phyloP scores from a whole-genome alignment of 345 rosid species.

The Rhizophora apiculata region DNA sequence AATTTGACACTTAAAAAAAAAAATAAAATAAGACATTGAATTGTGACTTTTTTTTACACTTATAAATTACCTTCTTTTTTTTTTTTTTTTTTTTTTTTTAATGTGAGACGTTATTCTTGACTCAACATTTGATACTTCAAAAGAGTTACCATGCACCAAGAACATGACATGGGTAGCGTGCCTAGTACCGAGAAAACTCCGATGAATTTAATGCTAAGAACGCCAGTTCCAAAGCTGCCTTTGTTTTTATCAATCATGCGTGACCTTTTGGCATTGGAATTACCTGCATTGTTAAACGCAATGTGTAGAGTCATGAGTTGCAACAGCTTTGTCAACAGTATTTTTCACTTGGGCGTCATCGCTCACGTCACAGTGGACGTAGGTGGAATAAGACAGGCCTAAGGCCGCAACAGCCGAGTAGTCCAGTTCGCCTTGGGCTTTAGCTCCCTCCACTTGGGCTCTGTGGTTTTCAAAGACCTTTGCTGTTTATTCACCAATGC shows the following conservation, averaged over 20 bases:
- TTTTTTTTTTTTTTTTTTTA: constrained; percentile 19
- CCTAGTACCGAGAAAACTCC: too few relatives aligned
- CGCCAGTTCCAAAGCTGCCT: constrained; percentile 24
- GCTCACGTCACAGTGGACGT: constrained; percentile 26
- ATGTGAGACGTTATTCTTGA: neutral
- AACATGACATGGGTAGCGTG: too few relatives aligned
- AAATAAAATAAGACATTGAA: too few relatives aligned
- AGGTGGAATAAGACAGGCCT: constrained; percentile 21
- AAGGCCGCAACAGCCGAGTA: constrained; percentile 6
- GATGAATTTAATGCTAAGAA: too few relatives aligned
- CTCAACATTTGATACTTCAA: too few relatives aligned
- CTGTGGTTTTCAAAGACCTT: constrained; percentile 19
- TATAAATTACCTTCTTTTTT: too few relatives aligned
- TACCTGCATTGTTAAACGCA: constrained; percentile 24
- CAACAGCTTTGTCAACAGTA: constrained; percentile 14
- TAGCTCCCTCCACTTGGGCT: constrained; percentile 27
- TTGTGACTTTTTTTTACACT: too few relatives aligned
- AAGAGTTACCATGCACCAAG: too few relatives aligned
- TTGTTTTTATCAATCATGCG: constrained; percentile 39
- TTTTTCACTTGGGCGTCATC: constrained; percentile 20
- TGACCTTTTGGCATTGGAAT: constrained; percentile 17
- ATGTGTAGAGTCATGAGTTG: constrained; percentile 28
- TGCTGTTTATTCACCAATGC: too few relatives aligned
- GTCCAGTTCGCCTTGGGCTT: constrained; percentile 27
- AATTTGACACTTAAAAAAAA: too few relatives aligned